phyloP scores from a whole-genome alignment of 1,284 basidiomycete genomes.

The Heterobasidion irregulare region DNA sequence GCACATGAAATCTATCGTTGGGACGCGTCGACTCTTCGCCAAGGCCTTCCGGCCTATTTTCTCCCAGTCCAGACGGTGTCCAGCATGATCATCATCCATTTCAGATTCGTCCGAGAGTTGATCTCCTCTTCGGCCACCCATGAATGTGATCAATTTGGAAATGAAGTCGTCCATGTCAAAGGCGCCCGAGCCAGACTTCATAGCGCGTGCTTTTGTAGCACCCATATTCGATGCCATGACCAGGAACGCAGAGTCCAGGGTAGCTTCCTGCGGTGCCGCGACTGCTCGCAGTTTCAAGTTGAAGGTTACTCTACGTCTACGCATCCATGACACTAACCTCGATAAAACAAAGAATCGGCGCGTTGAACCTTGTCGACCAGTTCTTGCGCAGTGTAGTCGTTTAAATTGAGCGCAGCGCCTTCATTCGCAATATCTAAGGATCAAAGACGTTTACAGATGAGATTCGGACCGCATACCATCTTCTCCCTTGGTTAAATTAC shows the following conservation, averaged over 20 bases:
- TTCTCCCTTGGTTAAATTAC: constrained; percentile 45
- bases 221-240: constrained; percentile 60
- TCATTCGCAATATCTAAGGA: constrained; percentile 2
- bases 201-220: constrained; percentile 75
- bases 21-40: constrained; percentile 66
- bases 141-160: constrained; percentile 56
- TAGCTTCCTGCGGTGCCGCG: constrained; percentile 72
- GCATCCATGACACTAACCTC: constrained; percentile 32
- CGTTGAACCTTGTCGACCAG: constrained; percentile 44
- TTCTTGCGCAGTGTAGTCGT: constrained; percentile 47
- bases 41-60: constrained; percentile 67
- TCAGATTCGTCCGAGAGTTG: constrained; percentile 37
- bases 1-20: constrained; percentile 75
- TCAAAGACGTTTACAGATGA: constrained; percentile 8
- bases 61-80: constrained; percentile 55
- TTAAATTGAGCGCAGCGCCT: constrained; percentile 27
- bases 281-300: constrained; percentile 33
- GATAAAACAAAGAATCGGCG: constrained; percentile 52
- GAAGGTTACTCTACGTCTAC: constrained; percentile 1
- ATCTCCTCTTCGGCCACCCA: constrained; percentile 57
- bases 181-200: constrained; percentile 74
- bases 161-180: constrained; percentile 85
- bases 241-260: constrained; percentile 70
- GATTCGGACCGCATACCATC: constrained; percentile 34
- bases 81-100: constrained; percentile 30